A percentile compares a stretch with the other conserved stretches of the same genome.
phyloP scores from a whole-genome alignment of 805 yeast genomes.

The Saturnispora sanitii region DNA sequence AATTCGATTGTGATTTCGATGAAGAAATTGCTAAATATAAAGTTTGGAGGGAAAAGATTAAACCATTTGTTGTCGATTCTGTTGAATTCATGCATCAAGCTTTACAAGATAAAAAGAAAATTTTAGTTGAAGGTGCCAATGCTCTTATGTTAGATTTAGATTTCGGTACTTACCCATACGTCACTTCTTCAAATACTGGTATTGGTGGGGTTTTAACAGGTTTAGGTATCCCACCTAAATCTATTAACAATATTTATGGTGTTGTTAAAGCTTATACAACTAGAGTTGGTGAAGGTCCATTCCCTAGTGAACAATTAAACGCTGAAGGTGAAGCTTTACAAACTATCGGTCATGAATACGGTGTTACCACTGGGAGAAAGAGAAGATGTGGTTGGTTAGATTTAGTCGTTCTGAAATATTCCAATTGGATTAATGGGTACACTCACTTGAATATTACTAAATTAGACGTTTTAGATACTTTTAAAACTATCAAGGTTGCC shows the following conservation, averaged over 20 bases:
- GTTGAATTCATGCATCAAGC: slow-evolving; percentile 78
- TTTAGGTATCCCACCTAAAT: slow-evolving; percentile 87
- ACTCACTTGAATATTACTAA: slow-evolving; percentile 91
- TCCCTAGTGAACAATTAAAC: slow-evolving; percentile 95
- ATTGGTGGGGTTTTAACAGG: slow-evolving; percentile 98
- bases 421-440: slow-evolving; percentile 88
- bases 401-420: slow-evolving; percentile 86
- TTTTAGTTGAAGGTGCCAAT: slow-evolving; percentile 94
- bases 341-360: slow-evolving; percentile 86
- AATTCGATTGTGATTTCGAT: slow-evolving; percentile 77
- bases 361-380: slow-evolving; percentile 98
- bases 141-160: slow-evolving; percentile 96
- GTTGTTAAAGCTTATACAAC: slow-evolving; percentile 98
- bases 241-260: slow-evolving; percentile 76
- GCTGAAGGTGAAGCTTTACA: slow-evolving; percentile 80
- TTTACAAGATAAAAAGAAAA: slow-evolving; percentile 65
- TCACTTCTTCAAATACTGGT: slow-evolving; percentile 91
- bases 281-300: slow-evolving; percentile 98
- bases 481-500: slow-evolving; percentile 82
- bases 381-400: slow-evolving; percentile 99
- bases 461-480: slow-evolving; percentile 86
- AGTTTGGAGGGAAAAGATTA: slow-evolving; percentile 57
- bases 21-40: slow-evolving; percentile 73
- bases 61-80: slow-evolving; percentile 91
- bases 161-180: slow-evolving; percentile 96